Base-by-base conservation (phyloP, 2,329 filamentous ascomycete species). In the Trichoderma gracile region DNA sequence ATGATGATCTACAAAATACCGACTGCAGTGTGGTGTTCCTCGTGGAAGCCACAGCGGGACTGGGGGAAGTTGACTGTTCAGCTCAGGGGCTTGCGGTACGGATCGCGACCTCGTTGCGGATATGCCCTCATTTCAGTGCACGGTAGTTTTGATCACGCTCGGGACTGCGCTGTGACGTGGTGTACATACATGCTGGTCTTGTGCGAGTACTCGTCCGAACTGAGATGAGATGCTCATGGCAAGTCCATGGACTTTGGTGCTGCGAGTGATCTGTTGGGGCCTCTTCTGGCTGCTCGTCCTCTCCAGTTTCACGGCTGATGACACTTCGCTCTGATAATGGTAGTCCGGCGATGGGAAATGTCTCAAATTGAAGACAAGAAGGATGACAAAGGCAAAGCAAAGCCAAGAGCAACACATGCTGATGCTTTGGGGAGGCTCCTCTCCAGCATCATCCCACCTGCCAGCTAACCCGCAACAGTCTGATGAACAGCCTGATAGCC, bases 141-240 rank as follows among this genome's bases (percentile, higher is more conserved):
- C 58, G 43, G 58, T 62, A 62, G 49, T 62, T 62, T 62, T 62
- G 58, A 38, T 62, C 58, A 62, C 58, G 58, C 58, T 40, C 58
- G 38, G 53, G 58, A 21, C 27, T 19, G 38, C 10, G 42, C 58
- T 54, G 58, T 62, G 58, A 62, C 58, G 47, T 62, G 58, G 58
- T 54, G 49, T 62, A 62, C 49, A 54, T 53, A 40, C 45, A 52
- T 52, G 25, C 30, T 25, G 30, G 30, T 30, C 8, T 1, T 30
- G 30, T 30, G 8, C 7, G n/a, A 27, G 27, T 23, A 47, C 47
- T 27, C 33, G 33, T 33, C 8, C 1, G 10, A 38, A 14, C 33
- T 10, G 33, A 38, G 10, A 14, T 38, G 33, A 14, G 2, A 38
- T 38, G 33, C 33, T 38, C 33, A 14, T 14, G 33, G 33, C 33